These are phyloP conservation scores for Hibiscus tridactylites DNA, from an alignment of 345 rosid species.

Conservation along the genomic window DNA sequence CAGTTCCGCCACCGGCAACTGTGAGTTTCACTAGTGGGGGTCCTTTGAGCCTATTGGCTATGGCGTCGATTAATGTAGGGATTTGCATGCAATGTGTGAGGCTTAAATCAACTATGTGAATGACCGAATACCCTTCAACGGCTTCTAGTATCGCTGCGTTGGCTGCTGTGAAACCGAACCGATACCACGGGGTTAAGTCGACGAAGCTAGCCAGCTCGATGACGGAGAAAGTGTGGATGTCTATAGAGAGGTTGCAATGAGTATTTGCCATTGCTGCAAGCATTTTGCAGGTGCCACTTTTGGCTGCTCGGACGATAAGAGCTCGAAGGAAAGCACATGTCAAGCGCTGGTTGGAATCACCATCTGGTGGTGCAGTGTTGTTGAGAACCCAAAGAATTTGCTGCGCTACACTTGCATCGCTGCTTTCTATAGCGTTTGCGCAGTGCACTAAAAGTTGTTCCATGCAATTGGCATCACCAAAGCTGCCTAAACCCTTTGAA, in stretches of 20 bases:
- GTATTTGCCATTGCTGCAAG: conserved; percentile 43
- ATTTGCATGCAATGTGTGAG: background rate
- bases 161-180: too few relatives aligned
- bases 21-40: too few relatives aligned
- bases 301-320: conserved; percentile 23
- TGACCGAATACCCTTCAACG: background rate
- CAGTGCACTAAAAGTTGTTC: conserved; percentile 40
- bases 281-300: conserved; percentile 45
- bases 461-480: conserved; percentile 77
- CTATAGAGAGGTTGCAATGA: conserved; percentile 25
- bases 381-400: conserved; percentile 85
- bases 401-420: conserved; percentile 73
- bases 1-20: background rate
- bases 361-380: conserved; percentile 43
- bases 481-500: conserved; percentile 34
- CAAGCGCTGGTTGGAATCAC: conserved; percentile 58
- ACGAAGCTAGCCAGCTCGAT: background rate
- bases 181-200: too few relatives aligned
- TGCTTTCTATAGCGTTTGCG: conserved; percentile 56
- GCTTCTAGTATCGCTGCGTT: background rate
- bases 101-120: background rate
- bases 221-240: conserved; percentile 18
- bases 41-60: too few relatives aligned
- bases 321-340: conserved; percentile 68
- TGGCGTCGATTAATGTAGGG: background rate